Evolutionary conservation across 208 protist species (phyloP), one percentile per base, ranked within the genome.

Genomic region (Crithidia sp.): DNA sequence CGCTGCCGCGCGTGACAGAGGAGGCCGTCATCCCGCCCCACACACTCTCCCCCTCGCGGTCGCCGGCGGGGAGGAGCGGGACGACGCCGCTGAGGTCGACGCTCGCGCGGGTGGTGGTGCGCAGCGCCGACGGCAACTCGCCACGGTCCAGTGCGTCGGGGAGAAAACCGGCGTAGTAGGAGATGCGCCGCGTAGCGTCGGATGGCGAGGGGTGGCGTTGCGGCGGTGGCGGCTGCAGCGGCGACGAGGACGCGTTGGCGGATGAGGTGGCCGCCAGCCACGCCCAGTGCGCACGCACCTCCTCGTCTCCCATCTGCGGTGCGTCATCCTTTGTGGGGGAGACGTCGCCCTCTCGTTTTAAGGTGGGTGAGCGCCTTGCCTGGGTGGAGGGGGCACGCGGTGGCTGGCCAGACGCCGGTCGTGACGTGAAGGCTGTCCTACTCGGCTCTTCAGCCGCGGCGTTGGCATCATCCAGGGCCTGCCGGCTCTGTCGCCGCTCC

Each of bases 81-180:
- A 10, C 56, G 39, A 41, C 56, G 17, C 5, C 56, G 2, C 4
- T 3, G 37, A 12, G n/a, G n/a, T 28, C 39, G 16, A 63, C 5
- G 54, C 55, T 40, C 2, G 71, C 44, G 39, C 8, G 0, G 28
- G 40, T 2, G 14, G 16, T 7, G 5, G 58, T 2, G 4, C 14
- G 45, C 13, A 57, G 50, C 0, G 71, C 71, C 9, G 2, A 19
- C 0, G 47, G 5, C n/a, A 56, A 57, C 17, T 78, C 68, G 14
- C 72, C 56, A 19, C 57, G 41, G 13, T 54, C 61, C 17, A 76
- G 43, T 7, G 76, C 58, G 43, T 76, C 67, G 10, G 63, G 12
- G 6, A 76, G 55, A 53, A 79, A 83, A 14, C 78, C 67, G 2
- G 65, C 57, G 64, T 79, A 75, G 68, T 79, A 73, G 4, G 78